Evolutionary conservation across 441 rosid genomes (phyloP).

Genomic region (Melastoma candidum): DNA sequence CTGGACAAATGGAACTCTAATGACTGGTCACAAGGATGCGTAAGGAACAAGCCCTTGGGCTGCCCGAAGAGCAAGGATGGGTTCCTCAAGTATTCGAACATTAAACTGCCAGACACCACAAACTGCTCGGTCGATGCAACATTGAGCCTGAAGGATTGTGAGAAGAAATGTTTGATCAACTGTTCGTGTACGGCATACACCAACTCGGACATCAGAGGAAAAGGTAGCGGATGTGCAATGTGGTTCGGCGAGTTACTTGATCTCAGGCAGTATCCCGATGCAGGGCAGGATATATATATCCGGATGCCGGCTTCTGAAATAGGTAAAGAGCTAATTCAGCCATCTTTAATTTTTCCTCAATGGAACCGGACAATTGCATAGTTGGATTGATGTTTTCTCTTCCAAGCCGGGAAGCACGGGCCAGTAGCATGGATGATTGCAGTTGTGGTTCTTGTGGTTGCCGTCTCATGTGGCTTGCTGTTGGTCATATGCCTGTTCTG

Average conservation of each 20-base stretch:
- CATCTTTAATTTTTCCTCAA: too few species aligned
- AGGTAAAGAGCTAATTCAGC: conserved; percentile 5
- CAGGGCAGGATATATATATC: conserved; percentile 28
- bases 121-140: conserved; percentile 2
- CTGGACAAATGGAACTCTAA: conserved; percentile 5
- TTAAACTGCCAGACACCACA: conserved; percentile 11
- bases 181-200: conserved; percentile 12
- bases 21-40: conserved; percentile 14
- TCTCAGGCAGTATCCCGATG: conserved; percentile 17
- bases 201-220: conserved; percentile 8
- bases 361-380: too few species aligned
- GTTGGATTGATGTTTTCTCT: too few species aligned
- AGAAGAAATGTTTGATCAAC: conserved; percentile 9
- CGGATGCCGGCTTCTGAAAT: conserved; percentile 23
- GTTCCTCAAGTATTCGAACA: not conserved
- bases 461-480: too few species aligned
- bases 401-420: too few species aligned
- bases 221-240: conserved; percentile 29
- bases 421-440: too few species aligned
- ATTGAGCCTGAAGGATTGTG: conserved; percentile 11
- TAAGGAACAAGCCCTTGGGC: not conserved
- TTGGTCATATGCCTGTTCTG: too few species aligned
- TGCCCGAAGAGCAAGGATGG: conserved; percentile 2
- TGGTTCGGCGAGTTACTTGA: conserved; percentile 42
- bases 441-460: too few species aligned